Evolutionary conservation across 495 filamentous ascomycete species (phyloP).

Genomic region (Penicillium longicatenatum): DNA sequence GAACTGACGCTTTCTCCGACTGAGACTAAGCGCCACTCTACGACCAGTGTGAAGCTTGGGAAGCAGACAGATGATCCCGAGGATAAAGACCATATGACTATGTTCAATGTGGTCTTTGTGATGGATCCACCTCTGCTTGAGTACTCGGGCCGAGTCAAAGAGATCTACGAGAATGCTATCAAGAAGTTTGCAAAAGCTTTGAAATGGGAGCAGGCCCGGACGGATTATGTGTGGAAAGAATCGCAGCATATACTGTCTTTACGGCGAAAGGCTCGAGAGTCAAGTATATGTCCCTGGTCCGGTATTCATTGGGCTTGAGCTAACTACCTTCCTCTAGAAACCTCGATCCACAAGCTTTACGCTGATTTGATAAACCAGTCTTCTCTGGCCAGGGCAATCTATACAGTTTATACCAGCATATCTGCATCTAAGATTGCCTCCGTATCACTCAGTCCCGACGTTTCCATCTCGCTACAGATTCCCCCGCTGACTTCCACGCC

Average conservation of each 20-base stretch:
- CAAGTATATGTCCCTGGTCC: conserved; percentile 51
- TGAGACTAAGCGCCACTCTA: conserved; percentile 39
- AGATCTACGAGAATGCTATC: conserved; percentile 84
- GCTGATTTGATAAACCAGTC: conserved; percentile 70
- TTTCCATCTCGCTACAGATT: conserved; percentile 82
- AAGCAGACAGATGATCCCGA: conserved; percentile 44
- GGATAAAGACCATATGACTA: conserved; percentile 72
- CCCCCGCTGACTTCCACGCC: conserved; percentile 76
- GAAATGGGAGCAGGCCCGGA: conserved; percentile 86
- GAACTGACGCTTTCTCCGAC: conserved; percentile 36
- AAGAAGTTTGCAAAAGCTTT: conserved; percentile 88
- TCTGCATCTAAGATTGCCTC: conserved; percentile 82
- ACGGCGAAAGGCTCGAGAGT: conserved; percentile 77
- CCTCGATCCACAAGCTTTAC: conserved; percentile 43
- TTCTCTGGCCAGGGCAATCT: conserved; percentile 80
- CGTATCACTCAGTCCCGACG: conserved; percentile 56
- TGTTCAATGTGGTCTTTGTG: conserved; percentile 97
- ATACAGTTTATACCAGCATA: conserved; percentile 76
- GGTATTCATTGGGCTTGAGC: background rate
- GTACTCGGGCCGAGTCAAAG: conserved; percentile 68
- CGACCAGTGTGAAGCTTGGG: conserved; percentile 40
- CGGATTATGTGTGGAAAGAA: conserved; percentile 86
- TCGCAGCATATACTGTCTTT: conserved; percentile 73
- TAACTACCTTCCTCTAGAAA: conserved; percentile 28
- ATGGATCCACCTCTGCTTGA: conserved; percentile 77